Evolutionary conservation across 148 eudicot species (phyloP).

Genomic region (Heliamphora exappendiculata): DNA sequence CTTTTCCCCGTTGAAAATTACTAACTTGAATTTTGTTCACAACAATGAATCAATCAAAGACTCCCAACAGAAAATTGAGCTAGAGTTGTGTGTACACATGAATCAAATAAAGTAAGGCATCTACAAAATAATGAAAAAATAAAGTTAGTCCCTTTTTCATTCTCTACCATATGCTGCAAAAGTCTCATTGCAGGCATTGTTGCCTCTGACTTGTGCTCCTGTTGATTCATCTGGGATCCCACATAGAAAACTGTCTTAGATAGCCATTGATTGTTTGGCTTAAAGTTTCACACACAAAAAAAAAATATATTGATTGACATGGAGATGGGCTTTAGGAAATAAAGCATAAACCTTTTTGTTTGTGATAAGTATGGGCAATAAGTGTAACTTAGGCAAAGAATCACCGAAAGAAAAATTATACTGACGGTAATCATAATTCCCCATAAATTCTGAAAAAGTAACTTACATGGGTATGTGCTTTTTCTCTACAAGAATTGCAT

Average conservation of each 20-base stretch:
- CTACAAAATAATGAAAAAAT: constrained; percentile 21
- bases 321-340: neutral
- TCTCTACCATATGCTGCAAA: neutral
- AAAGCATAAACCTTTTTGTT: neutral
- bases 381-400: neutral
- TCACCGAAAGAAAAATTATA: neutral
- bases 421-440: neutral
- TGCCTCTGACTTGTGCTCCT: neutral
- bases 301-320: neutral
- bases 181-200: neutral
- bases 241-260: constrained; percentile 1
- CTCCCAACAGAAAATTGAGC: neutral
- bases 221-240: neutral
- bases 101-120: neutral
- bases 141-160: constrained; percentile 8
- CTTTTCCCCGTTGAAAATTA: constrained; percentile 1
- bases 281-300: too few relatives aligned
- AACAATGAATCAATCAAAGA: constrained; percentile 9
- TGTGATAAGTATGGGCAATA: neutral
- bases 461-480: constrained; percentile 81
- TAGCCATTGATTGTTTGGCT: too few relatives aligned
- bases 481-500: constrained; percentile 86
- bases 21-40: neutral
- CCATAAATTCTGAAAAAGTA: neutral
- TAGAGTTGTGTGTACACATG: constrained; percentile 1